Evolutionary conservation across 176 grass and related monocot genomes (phyloP).

Genomic region (Otatea glauca): DNA sequence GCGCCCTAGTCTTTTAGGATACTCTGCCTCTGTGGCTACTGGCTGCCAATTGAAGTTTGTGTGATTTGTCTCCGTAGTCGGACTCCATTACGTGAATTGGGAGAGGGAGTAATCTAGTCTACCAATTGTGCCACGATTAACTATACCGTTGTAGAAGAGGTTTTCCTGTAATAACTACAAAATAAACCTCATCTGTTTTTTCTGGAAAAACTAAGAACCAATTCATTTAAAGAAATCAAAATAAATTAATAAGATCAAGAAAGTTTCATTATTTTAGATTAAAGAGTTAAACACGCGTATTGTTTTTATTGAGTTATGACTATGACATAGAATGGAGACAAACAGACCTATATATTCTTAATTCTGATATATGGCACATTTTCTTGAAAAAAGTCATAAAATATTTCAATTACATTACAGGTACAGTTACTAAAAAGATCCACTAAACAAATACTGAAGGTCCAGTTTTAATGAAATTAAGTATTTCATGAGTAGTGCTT

Average conservation of each 20-base stretch:
- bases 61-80: not conserved
- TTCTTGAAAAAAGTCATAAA: not conserved
- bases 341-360: not conserved
- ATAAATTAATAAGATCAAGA: not conserved
- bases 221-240: not conserved
- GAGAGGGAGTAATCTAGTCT: not conserved
- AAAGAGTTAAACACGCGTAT: not conserved
- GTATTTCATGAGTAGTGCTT: not conserved
- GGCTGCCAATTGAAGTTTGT: not conserved
- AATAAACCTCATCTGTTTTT: not conserved
- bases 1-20: not conserved
- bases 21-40: not conserved
- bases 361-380: not conserved
- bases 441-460: not conserved
- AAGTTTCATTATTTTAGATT: not conserved
- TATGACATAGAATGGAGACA: not conserved
- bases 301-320: not conserved
- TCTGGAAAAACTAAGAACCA: not conserved
- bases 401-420: not conserved
- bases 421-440: not conserved
- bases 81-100: not conserved
- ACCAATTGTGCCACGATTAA: too few relatives aligned
- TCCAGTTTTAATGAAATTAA: not conserved
- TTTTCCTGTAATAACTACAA: not conserved
- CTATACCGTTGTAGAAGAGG: not conserved